These are phyloP conservation scores for Striga hermonthica DNA, from an alignment of 305 asterid species.

Conservation along the genomic window DNA sequence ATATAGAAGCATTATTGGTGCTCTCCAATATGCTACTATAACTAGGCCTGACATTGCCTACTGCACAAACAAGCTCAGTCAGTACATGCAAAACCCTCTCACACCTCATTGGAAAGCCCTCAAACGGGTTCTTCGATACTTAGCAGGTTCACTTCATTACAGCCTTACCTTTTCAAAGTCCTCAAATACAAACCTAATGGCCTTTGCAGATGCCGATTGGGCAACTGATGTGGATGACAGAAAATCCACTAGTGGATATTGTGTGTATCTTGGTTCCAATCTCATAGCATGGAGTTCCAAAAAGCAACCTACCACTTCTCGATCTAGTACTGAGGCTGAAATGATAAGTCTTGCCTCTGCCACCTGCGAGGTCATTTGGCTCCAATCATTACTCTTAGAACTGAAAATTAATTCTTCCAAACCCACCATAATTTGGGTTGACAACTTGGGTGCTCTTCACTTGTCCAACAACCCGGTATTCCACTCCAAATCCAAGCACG, in stretches of 20 bases:
- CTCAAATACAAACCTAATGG: not conserved
- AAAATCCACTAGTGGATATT: not conserved
- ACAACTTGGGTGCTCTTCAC: not conserved
- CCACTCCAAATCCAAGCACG: not conserved
- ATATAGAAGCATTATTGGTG: too few species aligned
- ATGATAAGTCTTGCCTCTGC: not conserved
- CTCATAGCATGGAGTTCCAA: not conserved
- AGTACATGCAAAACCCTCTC: too few species aligned
- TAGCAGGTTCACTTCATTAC: not conserved
- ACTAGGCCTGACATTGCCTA: too few species aligned
- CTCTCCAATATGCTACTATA: too few species aligned
- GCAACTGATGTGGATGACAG: too few species aligned
- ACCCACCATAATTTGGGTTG: not conserved
- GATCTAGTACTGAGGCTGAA: not conserved
- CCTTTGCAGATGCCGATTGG: not conserved
- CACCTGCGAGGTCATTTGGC: not conserved
- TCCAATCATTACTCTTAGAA: not conserved
- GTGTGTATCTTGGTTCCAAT: not conserved
- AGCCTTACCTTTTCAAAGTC: not conserved
- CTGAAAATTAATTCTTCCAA: not conserved
- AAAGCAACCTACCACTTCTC: not conserved
- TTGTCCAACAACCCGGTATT: not conserved
- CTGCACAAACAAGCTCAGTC: too few species aligned
- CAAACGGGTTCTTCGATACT: not conserved
- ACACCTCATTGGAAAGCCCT: too few species aligned